Conservation (phyloP, 306 rosid species). For the Ormosia semicastrata region DNA sequence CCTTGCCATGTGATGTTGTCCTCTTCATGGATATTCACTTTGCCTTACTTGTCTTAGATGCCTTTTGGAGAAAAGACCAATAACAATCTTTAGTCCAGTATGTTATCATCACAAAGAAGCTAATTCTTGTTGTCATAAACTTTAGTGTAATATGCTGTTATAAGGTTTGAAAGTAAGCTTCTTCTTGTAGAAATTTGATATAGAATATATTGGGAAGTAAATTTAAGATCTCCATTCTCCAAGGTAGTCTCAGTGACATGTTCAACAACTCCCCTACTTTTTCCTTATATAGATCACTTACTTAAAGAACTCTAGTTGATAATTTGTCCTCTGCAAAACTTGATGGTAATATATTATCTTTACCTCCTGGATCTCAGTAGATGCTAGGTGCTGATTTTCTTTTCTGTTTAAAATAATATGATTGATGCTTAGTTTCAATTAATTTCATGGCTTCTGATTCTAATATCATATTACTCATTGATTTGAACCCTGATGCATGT, state of each 20-base stretch:
- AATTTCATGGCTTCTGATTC: constrained; percentile 18
- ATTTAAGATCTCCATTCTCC: neutral
- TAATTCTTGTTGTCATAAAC: neutral
- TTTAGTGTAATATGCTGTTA: neutral
- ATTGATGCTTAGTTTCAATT: neutral
- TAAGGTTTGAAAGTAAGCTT: neutral
- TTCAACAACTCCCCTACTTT: neutral
- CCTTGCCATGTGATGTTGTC: neutral
- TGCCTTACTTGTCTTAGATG: neutral
- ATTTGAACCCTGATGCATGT: constrained; percentile 9
- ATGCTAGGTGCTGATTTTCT: neutral
- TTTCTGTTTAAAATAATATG: neutral
- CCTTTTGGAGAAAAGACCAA: neutral
- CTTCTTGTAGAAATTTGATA: neutral
- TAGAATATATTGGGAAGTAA: neutral
- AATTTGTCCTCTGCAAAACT: neutral
- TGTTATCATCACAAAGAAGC: neutral
- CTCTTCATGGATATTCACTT: neutral
- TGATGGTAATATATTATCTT: neutral
- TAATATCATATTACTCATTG: neutral
- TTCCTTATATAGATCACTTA: neutral
- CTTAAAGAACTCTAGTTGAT: neutral
- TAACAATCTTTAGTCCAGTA: neutral
- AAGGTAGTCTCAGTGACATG: neutral
- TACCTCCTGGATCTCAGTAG: neutral